A percentile compares a stretch with the other conserved stretches of the same genome.
Conservation (phyloP, 768 basidiomycete genomes). For the Russula earlei region DNA sequence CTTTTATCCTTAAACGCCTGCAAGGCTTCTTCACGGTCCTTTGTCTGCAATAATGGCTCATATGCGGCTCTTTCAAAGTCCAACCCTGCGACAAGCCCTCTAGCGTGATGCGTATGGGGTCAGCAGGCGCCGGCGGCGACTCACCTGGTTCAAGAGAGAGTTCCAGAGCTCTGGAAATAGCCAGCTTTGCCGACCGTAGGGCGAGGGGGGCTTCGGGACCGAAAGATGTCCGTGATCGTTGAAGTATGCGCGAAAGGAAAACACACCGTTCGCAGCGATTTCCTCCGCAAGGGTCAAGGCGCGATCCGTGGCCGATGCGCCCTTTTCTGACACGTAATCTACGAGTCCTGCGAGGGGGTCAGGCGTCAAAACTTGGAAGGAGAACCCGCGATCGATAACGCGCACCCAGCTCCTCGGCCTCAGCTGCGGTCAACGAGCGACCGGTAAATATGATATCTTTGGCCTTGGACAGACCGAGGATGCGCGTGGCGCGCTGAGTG, state of each 20-base stretch:
- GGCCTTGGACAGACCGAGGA: conserved; percentile 70
- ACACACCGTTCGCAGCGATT: conserved; percentile 59
- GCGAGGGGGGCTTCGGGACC: conserved; percentile 63
- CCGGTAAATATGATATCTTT: conserved; percentile 86
- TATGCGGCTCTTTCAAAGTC: conserved; percentile 86
- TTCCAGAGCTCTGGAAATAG: conserved; percentile 73
- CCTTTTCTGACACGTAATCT: conserved; percentile 65
- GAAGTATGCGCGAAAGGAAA: background rate
- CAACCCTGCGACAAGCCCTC: conserved; percentile 42
- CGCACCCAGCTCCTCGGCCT: conserved; percentile 67
- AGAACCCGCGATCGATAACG: background rate
- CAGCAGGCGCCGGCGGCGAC: background rate
- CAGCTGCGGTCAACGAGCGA: conserved; percentile 50
- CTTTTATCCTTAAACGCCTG: conserved; percentile 83
- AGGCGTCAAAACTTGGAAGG: background rate
- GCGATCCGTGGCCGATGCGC: conserved; percentile 53
- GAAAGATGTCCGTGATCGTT: background rate
- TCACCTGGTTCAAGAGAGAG: conserved; percentile 67
- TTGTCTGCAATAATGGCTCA: conserved; percentile 61
- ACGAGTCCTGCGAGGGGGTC: conserved; percentile 52
- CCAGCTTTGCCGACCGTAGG: conserved; percentile 78
- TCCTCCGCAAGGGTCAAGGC: conserved; percentile 60
- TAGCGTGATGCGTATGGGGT: background rate
- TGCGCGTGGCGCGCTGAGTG: conserved; percentile 70
- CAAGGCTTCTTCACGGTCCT: conserved; percentile 78